phyloP scores from a whole-genome alignment of 495 filamentous ascomycete species.

The Annulohypoxylon moriforme region DNA sequence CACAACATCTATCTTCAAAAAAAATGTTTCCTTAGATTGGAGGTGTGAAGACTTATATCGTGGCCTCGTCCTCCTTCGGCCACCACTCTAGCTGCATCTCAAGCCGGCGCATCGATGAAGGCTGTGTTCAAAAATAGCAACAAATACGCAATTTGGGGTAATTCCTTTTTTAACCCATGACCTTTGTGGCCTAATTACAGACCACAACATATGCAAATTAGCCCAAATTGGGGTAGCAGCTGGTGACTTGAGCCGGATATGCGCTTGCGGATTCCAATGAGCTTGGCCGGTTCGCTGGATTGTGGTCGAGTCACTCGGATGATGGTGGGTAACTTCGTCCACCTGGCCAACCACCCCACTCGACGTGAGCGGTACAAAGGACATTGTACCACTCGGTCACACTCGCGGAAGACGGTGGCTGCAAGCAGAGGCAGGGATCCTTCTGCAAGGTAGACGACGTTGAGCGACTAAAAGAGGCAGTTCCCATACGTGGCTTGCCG shows the following conservation, averaged over 20 bases:
- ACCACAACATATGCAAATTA: slow-evolving; percentile 51
- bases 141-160: slow-evolving; percentile 48
- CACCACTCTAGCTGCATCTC: slow-evolving; percentile 46
- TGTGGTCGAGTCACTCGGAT: slow-evolving; percentile 44
- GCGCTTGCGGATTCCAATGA: slow-evolving; percentile 61
- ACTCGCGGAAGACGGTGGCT: slow-evolving; percentile 49
- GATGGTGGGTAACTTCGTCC: slow-evolving; percentile 48
- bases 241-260: slow-evolving; percentile 48
- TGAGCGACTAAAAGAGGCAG: slow-evolving; percentile 47
- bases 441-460: slow-evolving; percentile 43
- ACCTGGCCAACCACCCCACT: slow-evolving; percentile 50
- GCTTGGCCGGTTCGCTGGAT: slow-evolving; percentile 55
- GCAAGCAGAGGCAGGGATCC: slow-evolving; percentile 47
- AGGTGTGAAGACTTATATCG: slow-evolving; percentile 64
- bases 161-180: slow-evolving; percentile 51
- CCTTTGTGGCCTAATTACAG: slow-evolving; percentile 49
- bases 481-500: slow-evolving; percentile 43
- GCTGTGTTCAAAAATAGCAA: slow-evolving; percentile 53
- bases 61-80: slow-evolving; percentile 47
- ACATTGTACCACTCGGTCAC: slow-evolving; percentile 50
- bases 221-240: slow-evolving; percentile 44
- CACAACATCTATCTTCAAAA: slow-evolving; percentile 45
- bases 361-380: slow-evolving; percentile 42
- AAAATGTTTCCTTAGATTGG: slow-evolving; percentile 50
- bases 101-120: slow-evolving; percentile 44